phyloP scores from a whole-genome alignment of 257 asterid species.

The Lavandula angustifolia region DNA sequence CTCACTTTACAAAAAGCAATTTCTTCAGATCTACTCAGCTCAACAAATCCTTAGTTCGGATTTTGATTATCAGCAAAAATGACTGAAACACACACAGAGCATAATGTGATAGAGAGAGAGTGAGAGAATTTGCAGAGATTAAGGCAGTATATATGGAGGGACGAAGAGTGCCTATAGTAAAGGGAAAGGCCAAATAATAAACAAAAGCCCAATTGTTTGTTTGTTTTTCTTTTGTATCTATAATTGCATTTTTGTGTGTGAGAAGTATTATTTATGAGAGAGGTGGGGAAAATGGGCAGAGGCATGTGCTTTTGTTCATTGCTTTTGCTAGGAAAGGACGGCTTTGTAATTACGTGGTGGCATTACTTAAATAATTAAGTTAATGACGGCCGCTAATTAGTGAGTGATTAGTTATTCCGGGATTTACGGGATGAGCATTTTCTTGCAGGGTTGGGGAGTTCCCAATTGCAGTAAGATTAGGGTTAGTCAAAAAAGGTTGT shows the following conservation, averaged over 20 bases:
- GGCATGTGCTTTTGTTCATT: too few species aligned
- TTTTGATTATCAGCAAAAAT: constrained; percentile 38
- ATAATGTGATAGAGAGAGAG: constrained; percentile 24
- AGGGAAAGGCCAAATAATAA: too few species aligned
- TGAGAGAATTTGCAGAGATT: constrained; percentile 30
- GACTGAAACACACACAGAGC: constrained; percentile 38
- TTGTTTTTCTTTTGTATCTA: too few species aligned
- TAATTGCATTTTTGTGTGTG: too few species aligned
- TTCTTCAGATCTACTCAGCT: constrained; percentile 46
- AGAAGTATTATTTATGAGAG: too few species aligned
- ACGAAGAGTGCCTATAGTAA: too few species aligned
- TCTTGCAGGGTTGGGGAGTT: constrained; percentile 23
- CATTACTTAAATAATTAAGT: not conserved
- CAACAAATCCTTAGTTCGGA: too few species aligned
- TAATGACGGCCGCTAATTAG: constrained; percentile 21
- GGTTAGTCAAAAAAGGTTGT: constrained; percentile 36
- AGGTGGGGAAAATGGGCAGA: too few species aligned
- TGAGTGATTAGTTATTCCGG: not conserved
- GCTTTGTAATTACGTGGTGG: too few species aligned
- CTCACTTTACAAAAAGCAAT: constrained; percentile 17
- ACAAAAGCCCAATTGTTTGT: too few species aligned
- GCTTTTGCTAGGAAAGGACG: too few species aligned
- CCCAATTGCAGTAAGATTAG: constrained; percentile 36
- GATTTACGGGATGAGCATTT: constrained; percentile 9
- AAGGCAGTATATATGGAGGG: too few species aligned